Base-by-base conservation (phyloP, 129 eudicot genomes). In the Mikania micrantha region DNA sequence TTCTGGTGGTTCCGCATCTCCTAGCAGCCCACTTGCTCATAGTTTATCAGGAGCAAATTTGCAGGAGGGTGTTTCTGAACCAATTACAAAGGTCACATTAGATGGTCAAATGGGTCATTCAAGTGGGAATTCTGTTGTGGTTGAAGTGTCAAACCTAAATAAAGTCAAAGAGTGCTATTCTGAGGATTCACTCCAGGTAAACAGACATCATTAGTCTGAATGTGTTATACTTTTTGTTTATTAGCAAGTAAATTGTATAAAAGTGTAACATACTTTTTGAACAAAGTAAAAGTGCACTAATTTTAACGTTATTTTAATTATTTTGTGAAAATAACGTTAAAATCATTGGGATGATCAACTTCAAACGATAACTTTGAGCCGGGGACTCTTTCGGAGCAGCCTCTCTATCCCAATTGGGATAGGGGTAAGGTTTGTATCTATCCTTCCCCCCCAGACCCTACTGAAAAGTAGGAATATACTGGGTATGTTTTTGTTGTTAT, bases 101-200 rank as follows among this genome's bases (percentile, higher is more conserved):
- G 96, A 93, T 76, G 95, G 99, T 20, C 91, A 86, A 40, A 73
- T 71, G 17, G 90, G 96, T 38, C 84, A 86, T 75, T 77, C 95
- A 2, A 77, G 79, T 74, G 93, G 90, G 64, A 91, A 87, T 80
- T 91, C 99, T 65, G 92, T 93, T 68, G 80, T 89, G 40, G 99
- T 93, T 63, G 99, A 93, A 87, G 90, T 93, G 7, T 93, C 99
- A 47, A 93, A 93, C 81, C 78, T 93, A 45, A 88, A 85, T 75
- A 93, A 93, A 87, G 99, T 93, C 40, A 93, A 93, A 73, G 99
- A 93, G 80, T 67, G 96, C 76, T 93, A 93, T 65, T 84, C 96
- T 2, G 99, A 93, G 82, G 99, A 93, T 67, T 86, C 96, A 24
- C 89, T 93, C 66, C 88, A 76, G 96, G 99, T 93, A 44, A 79